These are phyloP conservation scores for Thalassiosira mediterranea DNA, from an alignment of 352 stramenopile genomes.

Conservation along the genomic window DNA sequence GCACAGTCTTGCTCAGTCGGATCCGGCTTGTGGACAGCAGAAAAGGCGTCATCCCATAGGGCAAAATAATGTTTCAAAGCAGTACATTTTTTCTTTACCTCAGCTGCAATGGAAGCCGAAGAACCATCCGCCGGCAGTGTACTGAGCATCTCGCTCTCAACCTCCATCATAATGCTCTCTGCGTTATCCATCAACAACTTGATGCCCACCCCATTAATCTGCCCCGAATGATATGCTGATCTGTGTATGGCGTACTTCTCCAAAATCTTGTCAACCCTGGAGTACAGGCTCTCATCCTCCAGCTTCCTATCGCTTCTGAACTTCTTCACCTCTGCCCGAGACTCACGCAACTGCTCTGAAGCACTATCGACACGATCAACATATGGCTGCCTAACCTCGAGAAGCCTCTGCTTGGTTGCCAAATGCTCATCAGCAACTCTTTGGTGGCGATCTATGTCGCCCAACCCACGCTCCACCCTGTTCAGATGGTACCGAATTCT, in stretches of 20 bases:
- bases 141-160: background rate
- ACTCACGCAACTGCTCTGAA: conserved; percentile 1
- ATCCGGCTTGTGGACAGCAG: conserved; percentile 4
- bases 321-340: conserved; percentile 1
- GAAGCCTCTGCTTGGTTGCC: background rate
- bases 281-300: conserved; percentile 10
- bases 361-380: background rate
- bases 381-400: too few species aligned
- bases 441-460: background rate
- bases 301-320: background rate
- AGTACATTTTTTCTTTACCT: conserved; percentile 1
- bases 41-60: conserved; percentile 8
- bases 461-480: background rate
- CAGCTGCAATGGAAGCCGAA: background rate
- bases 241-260: background rate
- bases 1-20: conserved; percentile 4
- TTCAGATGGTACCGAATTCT: background rate
- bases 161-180: conserved; percentile 9
- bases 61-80: conserved; percentile 7
- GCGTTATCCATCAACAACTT: conserved; percentile 7
- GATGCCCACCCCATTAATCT: conserved; percentile 10
- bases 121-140: background rate
- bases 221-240: conserved; percentile 6
- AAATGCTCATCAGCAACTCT: background rate
- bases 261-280: conserved; percentile 12